A percentile compares a stretch with the other conserved stretches of the same genome.
These are phyloP conservation scores for Epicoccum nigrum DNA, from an alignment of 2,329 filamentous ascomycete genomes.

Conservation along the genomic window DNA sequence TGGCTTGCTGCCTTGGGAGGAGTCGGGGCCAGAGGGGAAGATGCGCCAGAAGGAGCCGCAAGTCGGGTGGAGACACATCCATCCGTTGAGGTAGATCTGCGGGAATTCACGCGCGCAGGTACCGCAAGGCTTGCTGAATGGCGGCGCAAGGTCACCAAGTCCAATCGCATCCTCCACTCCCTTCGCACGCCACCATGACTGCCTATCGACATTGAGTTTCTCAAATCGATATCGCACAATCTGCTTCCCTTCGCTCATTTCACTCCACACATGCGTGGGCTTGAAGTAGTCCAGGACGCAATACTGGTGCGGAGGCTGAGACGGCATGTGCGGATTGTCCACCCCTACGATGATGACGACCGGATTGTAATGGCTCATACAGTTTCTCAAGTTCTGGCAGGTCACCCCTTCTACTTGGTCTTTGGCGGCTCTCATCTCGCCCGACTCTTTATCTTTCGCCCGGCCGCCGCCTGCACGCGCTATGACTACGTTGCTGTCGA, in stretches of 20 bases:
- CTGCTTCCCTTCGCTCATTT: slow-evolving; percentile 55
- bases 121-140: slow-evolving; percentile 46
- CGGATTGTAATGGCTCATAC: slow-evolving; percentile 55
- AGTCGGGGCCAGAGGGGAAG: not conserved
- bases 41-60: slow-evolving; percentile 65
- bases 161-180: slow-evolving; percentile 32
- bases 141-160: slow-evolving; percentile 37
- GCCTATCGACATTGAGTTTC: slow-evolving; percentile 59
- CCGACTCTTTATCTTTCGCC: slow-evolving; percentile 52
- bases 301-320: slow-evolving; percentile 63
- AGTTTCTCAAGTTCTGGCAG: slow-evolving; percentile 54
- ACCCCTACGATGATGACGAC: slow-evolving; percentile 61
- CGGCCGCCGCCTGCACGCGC: slow-evolving; percentile 65
- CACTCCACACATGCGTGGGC: slow-evolving; percentile 71
- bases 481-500: slow-evolving; percentile 68
- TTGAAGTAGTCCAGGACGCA: slow-evolving; percentile 73
- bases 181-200: slow-evolving; percentile 65
- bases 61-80: slow-evolving; percentile 62
- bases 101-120: slow-evolving; percentile 41
- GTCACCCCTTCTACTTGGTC: slow-evolving; percentile 53
- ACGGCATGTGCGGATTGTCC: slow-evolving; percentile 56
- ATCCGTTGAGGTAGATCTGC: slow-evolving; percentile 55
- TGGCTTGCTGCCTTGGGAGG: slow-evolving; percentile 23
- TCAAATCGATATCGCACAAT: slow-evolving; percentile 70
- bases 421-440: slow-evolving; percentile 54